Conservation (phyloP, 2,329 filamentous ascomycete species). For the Alternaria consortialis region DNA sequence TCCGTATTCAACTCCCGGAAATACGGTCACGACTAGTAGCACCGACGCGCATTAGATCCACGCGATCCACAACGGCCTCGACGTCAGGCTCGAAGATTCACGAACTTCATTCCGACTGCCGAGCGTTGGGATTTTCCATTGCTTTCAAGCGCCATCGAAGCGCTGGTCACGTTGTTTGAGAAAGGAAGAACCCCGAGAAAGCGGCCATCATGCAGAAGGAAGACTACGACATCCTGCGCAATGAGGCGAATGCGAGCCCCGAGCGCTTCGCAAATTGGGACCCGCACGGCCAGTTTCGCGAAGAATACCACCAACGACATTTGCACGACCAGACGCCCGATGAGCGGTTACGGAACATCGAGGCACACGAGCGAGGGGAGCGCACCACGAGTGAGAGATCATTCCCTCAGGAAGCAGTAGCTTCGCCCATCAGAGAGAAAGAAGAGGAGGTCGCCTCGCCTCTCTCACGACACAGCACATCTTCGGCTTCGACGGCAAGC, state of each 20-base stretch:
- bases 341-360: slow-evolving; percentile 14
- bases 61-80: slow-evolving; percentile 14
- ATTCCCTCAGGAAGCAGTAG: slow-evolving; percentile 13
- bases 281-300: slow-evolving; percentile 34
- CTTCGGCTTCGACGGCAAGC: slow-evolving; percentile 31
- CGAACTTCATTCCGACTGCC: background rate
- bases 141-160: background rate
- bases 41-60: slow-evolving; percentile 13
- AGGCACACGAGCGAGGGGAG: slow-evolving; percentile 12
- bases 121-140: background rate
- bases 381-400: slow-evolving; percentile 16
- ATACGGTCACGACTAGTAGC: slow-evolving; percentile 10
- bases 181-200: background rate
- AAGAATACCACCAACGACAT: slow-evolving; percentile 36
- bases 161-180: background rate
- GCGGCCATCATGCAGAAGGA: slow-evolving; percentile 40
- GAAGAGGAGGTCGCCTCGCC: slow-evolving; percentile 34
- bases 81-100: slow-evolving; percentile 16
- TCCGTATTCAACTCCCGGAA: slow-evolving; percentile 5
- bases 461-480: slow-evolving; percentile 36
- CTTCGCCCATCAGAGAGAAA: slow-evolving; percentile 14
- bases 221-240: slow-evolving; percentile 41
- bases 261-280: slow-evolving; percentile 43
- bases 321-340: slow-evolving; percentile 27
- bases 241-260: slow-evolving; percentile 41